phyloP scores from a whole-genome alignment of 1,139 yeast genomes.

The Eremothecium coryli region DNA sequence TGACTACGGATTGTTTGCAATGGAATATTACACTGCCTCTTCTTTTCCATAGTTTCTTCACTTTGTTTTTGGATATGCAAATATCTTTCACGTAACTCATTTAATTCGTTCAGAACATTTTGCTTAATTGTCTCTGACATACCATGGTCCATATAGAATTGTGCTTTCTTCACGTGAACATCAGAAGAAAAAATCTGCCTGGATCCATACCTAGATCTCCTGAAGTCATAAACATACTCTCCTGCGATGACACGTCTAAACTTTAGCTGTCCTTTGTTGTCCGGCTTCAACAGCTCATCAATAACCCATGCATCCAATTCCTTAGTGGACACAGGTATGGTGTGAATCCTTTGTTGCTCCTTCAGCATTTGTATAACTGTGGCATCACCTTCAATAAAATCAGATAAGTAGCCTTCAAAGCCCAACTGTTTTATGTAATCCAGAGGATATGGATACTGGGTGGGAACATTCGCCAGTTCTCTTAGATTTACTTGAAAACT shows the following conservation, averaged over 20 bases:
- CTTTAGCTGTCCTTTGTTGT: conserved; percentile 33
- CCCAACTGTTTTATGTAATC: conserved; percentile 42
- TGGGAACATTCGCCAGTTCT: conserved; percentile 31
- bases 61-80: conserved; percentile 20
- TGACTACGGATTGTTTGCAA: conserved; percentile 13
- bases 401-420: conserved; percentile 72
- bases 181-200: conserved; percentile 38
- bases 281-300: conserved; percentile 33
- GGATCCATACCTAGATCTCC: conserved; percentile 50
- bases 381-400: conserved; percentile 63
- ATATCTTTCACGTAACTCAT: conserved; percentile 11
- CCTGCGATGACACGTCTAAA: conserved; percentile 56
- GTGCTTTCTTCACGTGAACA: conserved; percentile 19
- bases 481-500: conserved; percentile 39
- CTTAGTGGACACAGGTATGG: conserved; percentile 51
- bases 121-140: conserved; percentile 34
- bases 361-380: conserved; percentile 71
- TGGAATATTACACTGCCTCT: conserved; percentile 9
- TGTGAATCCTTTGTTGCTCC: conserved; percentile 46
- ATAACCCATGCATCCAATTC: conserved; percentile 38
- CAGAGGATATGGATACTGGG: conserved; percentile 28
- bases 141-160: conserved; percentile 38
- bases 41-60: conserved; percentile 18
- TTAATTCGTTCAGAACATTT: conserved; percentile 19
- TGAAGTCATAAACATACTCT: conserved; percentile 41